phyloP scores from a whole-genome alignment of 225 moss, liverwort and hornwort genomes.

The Polytrichum formosum region DNA sequence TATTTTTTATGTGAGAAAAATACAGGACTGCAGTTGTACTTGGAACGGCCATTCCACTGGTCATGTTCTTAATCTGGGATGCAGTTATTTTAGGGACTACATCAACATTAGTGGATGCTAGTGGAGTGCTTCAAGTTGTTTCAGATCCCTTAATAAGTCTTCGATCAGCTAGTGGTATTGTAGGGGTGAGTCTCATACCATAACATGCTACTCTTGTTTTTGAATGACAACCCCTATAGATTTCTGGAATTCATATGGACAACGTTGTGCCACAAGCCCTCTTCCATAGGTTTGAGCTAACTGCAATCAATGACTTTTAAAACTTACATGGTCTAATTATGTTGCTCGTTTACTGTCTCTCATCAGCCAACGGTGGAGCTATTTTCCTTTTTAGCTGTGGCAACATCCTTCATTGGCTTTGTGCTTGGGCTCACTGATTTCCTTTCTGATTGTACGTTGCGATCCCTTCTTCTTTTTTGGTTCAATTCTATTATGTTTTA shows the following conservation, averaged over 20 bases:
- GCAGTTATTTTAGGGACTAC: conserved; percentile 89
- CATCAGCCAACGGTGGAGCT: conserved; percentile 78
- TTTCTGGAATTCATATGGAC: neutral
- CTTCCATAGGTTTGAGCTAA: neutral
- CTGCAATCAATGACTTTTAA: neutral
- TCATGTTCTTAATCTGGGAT: conserved; percentile 88
- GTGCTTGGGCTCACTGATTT: conserved; percentile 89
- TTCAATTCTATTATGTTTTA: no score
- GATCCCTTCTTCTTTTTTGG: no score
- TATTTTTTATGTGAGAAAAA: neutral
- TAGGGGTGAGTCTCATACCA: conserved; percentile 53
- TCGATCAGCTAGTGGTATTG: conserved; percentile 67
- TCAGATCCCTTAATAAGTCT: conserved; percentile 72
- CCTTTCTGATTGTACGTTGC: conserved; percentile 69
- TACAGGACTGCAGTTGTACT: conserved; percentile 79
- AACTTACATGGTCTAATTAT: neutral
- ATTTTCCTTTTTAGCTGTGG: conserved; percentile 87
- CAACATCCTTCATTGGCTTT: conserved; percentile 98
- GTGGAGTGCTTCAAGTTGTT: conserved; percentile 36
- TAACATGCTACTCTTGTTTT: neutral
- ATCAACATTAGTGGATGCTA: conserved; percentile 44
- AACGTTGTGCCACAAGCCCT: neutral
- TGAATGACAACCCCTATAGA: neutral
- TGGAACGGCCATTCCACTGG: conserved; percentile 84
- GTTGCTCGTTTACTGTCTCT: neutral